Conservation (phyloP, 2,329 filamentous ascomycete genomes). For the Fusarium proliferatum region DNA sequence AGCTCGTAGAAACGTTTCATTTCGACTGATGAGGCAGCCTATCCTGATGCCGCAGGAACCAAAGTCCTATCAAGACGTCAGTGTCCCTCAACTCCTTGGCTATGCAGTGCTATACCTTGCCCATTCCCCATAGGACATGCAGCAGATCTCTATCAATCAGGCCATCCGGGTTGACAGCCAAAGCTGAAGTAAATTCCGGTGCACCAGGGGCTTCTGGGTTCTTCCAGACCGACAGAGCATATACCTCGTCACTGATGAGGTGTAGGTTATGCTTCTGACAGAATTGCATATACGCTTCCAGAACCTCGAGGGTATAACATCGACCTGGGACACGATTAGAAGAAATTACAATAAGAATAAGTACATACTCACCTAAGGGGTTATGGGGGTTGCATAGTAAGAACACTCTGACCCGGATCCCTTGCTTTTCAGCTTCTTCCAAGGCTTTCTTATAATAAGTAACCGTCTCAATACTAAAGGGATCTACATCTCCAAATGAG, state of each 20-base stretch:
- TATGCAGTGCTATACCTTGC: background rate
- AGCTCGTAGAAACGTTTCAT: background rate
- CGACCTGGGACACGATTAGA: background rate
- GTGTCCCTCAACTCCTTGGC: rapidly evolving
- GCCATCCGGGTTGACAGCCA: rapidly evolving
- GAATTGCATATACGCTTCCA: background rate
- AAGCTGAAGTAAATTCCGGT: background rate
- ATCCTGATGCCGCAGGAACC: background rate
- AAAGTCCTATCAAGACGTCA: background rate
- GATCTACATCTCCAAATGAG: background rate
- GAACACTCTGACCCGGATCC: background rate
- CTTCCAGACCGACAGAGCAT: constrained; percentile 1
- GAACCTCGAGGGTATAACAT: background rate
- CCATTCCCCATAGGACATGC: background rate
- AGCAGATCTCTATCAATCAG: background rate
- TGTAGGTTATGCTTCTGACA: background rate
- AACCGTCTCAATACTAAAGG: background rate
- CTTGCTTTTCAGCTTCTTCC: background rate
- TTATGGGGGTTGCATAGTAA: background rate
- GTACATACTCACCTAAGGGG: background rate
- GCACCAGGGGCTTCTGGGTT: background rate
- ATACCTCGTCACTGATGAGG: background rate
- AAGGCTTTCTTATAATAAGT: background rate
- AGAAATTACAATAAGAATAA: rapidly evolving
- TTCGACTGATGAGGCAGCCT: background rate